Evolutionary conservation across 23 red algal genomes (phyloP).

Genomic region (Chondrus crispus): DNA sequence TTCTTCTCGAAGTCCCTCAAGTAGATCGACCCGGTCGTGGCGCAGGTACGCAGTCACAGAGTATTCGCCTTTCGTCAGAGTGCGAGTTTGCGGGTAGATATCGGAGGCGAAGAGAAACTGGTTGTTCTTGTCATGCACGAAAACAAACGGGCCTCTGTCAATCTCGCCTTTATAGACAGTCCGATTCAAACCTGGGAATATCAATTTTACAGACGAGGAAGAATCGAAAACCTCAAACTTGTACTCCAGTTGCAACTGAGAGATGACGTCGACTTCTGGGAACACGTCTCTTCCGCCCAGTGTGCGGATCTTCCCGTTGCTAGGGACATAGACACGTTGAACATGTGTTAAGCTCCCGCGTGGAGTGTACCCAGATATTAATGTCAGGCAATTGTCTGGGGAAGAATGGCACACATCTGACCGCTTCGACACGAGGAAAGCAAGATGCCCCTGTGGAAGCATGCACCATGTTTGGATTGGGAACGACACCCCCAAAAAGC

Average conservation of each 20-base stretch:
- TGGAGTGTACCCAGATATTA: slow-evolving; percentile 38
- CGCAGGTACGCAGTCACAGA: slow-evolving; percentile 44
- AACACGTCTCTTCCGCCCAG: slow-evolving; percentile 35
- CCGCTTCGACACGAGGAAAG: slow-evolving; percentile 51
- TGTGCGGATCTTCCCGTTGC: background rate
- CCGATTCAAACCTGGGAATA: slow-evolving; percentile 63
- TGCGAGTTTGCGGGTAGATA: slow-evolving; percentile 42
- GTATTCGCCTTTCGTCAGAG: slow-evolving; percentile 67
- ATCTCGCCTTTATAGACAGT: slow-evolving; percentile 63
- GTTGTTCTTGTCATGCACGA: slow-evolving; percentile 70
- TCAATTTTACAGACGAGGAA: slow-evolving; percentile 21
- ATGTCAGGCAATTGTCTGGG: background rate
- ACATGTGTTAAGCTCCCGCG: slow-evolving; percentile 24
- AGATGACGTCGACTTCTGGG: slow-evolving; percentile 19
- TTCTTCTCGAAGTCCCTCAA: slow-evolving; percentile 43
- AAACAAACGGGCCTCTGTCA: slow-evolving; percentile 72
- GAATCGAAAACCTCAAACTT: slow-evolving; percentile 44
- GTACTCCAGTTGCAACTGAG: slow-evolving; percentile 61
- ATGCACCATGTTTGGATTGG: slow-evolving; percentile 24
- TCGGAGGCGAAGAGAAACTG: slow-evolving; percentile 50
- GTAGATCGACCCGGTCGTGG: slow-evolving; percentile 56
- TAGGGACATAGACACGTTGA: slow-evolving; percentile 6
- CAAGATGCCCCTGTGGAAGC: slow-evolving; percentile 34
- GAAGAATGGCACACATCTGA: slow-evolving; percentile 2
- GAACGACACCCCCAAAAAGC: slow-evolving; percentile 54